phyloP scores from a whole-genome alignment of 371 early-diverging fungal genomes.

The Batrachochytrium dendrobatidis region DNA sequence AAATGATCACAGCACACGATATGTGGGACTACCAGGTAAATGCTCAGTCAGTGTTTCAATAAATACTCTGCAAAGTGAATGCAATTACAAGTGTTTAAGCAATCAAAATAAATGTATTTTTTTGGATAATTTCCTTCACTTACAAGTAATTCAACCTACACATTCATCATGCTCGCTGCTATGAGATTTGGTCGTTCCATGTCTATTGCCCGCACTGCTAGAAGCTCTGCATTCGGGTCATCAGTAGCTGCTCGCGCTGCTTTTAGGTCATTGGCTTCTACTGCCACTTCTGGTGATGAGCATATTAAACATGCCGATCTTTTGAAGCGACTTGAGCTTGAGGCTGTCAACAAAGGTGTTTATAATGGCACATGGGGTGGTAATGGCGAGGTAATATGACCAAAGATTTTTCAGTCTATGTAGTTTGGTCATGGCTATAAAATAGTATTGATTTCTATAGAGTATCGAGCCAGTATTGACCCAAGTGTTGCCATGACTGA shows the following conservation, averaged over 20 bases:
- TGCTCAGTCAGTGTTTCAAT: conserved; percentile 33
- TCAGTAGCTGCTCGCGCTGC: no score
- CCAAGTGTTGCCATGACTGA: conserved; percentile 3
- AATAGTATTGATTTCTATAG: background rate
- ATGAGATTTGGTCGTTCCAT: no score
- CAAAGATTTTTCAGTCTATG: no score
- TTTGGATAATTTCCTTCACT: no score
- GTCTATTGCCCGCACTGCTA: no score
- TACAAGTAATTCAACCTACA: no score
- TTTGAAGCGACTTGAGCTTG: conserved; percentile 63
- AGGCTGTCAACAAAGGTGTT: conserved; percentile 71
- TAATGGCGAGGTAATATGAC: conserved; percentile 56
- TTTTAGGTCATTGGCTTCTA: background rate
- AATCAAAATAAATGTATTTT: no score
- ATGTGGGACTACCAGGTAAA: conserved; percentile 38
- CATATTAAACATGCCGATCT: conserved; percentile 18
- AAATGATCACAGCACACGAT: conserved; percentile 17
- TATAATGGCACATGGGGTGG: conserved; percentile 88
- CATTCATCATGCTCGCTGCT: no score
- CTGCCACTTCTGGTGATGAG: conserved; percentile 16
- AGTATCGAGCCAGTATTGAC: background rate
- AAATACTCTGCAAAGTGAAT: no score
- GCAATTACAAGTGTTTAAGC: no score
- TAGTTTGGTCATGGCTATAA: no score
- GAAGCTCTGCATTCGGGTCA: no score